Base-by-base conservation (phyloP, 345 rosid genomes). In the Eutrema yunnanense region DNA sequence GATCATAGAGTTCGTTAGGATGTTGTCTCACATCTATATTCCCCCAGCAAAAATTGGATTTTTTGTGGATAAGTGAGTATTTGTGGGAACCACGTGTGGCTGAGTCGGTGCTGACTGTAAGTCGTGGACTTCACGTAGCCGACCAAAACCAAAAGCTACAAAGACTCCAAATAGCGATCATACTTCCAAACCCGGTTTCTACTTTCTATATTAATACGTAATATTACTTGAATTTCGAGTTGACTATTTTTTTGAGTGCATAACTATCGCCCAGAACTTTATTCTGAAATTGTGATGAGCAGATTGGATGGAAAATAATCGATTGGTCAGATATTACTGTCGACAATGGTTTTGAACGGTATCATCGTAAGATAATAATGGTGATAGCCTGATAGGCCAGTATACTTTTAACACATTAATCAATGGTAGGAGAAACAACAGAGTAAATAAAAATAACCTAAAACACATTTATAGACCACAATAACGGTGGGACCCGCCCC, bases 81-180 rank as follows among this genome's bases (percentile, higher is more conserved):
- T 75, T 52, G 79, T 60, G 79, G 73, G 73, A 43, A 52, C 49
- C 69, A 75, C 73, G 78, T 52, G 69, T 43, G 19, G 69, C 69
- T 68, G 79, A 69, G 69, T 29, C 63, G 49, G 62, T 68, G 69
- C 50, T 68, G 56, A 75, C 47, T 67, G 69, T 73, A 75, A 51
- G 47, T 68, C 5, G 69, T 61, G 69, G 79, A 68, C 33, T 52
- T 75, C 79, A 75, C 74, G 74, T 75, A 14, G 34, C 56, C 57
- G 6, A 51, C 73, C 44, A 26, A 51, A 59, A 44, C 49, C 56
- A 32, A 57, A 57, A 49, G 50, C 65, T 41, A 11, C 51, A 37
- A 54, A 64, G 10, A 29, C 65, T 52, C 37, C 9, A 52, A 72
- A 29, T 14, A 60, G 68, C 46, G 53, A 72, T 61, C 52, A 51